Conservation (phyloP, 2,329 filamentous ascomycete species). For the Dactylellina sp. region DNA sequence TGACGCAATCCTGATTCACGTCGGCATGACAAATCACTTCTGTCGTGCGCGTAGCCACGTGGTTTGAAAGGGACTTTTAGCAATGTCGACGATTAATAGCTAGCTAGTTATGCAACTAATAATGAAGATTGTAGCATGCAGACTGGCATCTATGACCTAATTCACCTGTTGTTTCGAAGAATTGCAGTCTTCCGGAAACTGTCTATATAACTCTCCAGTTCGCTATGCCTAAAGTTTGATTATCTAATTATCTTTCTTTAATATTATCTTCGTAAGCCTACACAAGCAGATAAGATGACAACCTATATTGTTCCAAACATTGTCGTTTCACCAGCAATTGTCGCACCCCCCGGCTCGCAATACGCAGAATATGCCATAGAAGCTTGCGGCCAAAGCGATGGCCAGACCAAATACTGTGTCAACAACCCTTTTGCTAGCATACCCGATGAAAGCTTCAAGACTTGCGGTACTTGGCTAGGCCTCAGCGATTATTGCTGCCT, state of each 20-base stretch:
- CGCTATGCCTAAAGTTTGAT: neutral
- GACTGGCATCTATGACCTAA: no score
- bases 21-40: neutral
- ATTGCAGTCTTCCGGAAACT: neutral
- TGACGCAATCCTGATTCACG: neutral
- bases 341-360: neutral
- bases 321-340: neutral
- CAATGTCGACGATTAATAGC: no score
- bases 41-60: neutral
- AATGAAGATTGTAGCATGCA: no score
- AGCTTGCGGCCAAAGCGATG: conserved; percentile 1
- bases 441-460: neutral
- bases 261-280: neutral
- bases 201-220: neutral
- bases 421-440: neutral
- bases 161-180: neutral
- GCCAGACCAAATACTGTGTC: conserved; percentile 13
- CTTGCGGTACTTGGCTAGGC: conserved; percentile 10
- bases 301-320: neutral
- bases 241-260: neutral
- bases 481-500: conserved; percentile 7
- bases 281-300: neutral
- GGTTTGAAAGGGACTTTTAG: neutral
- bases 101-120: no score
- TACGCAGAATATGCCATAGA: neutral